phyloP scores from a whole-genome alignment of 495 filamentous ascomycete genomes.

The Penicillium macrosclerotiorum region DNA sequence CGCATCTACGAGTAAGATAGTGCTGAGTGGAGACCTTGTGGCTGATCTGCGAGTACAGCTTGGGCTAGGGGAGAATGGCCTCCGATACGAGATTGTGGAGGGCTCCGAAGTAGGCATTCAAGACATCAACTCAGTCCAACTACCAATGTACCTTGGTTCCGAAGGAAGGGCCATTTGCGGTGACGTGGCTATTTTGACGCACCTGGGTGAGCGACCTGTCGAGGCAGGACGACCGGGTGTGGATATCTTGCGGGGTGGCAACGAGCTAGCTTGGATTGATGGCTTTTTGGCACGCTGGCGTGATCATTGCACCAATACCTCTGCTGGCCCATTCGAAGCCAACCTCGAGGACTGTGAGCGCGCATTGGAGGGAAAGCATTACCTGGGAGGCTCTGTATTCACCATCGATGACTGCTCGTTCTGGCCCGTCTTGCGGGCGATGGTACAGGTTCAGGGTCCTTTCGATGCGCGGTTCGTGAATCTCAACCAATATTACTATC shows the following conservation, averaged over 20 bases:
- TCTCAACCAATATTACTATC: conserved; percentile 53
- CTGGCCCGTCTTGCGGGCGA: conserved; percentile 67
- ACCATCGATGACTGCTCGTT: conserved; percentile 68
- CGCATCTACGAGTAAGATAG: conserved; percentile 50
- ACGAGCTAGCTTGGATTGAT: conserved; percentile 30
- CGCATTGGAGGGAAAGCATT: conserved; percentile 43
- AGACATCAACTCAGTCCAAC: neutral
- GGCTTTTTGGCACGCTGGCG: conserved; percentile 34
- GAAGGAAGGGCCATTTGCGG: conserved; percentile 31
- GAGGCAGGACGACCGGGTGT: conserved; percentile 30
- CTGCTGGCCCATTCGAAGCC: conserved; percentile 15
- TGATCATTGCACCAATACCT: conserved; percentile 9
- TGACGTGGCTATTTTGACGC: conserved; percentile 32
- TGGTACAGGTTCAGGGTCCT: conserved; percentile 36
- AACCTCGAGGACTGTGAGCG: conserved; percentile 49
- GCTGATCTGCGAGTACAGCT: conserved; percentile 58
- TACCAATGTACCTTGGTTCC: conserved; percentile 27
- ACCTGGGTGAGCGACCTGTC: conserved; percentile 24
- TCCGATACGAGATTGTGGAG: conserved; percentile 45
- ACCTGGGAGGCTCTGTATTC: conserved; percentile 55
- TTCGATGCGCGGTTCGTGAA: conserved; percentile 35
- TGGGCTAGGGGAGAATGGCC: conserved; percentile 56
- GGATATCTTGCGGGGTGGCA: conserved; percentile 32
- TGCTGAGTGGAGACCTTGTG: conserved; percentile 50
- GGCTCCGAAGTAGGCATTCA: neutral